Percentiles rank a stretch among this genome's conserved stretches.
Evolutionary conservation across 2,329 filamentous ascomycete genomes (phyloP).

Genomic region (Diaporthe destruens): DNA sequence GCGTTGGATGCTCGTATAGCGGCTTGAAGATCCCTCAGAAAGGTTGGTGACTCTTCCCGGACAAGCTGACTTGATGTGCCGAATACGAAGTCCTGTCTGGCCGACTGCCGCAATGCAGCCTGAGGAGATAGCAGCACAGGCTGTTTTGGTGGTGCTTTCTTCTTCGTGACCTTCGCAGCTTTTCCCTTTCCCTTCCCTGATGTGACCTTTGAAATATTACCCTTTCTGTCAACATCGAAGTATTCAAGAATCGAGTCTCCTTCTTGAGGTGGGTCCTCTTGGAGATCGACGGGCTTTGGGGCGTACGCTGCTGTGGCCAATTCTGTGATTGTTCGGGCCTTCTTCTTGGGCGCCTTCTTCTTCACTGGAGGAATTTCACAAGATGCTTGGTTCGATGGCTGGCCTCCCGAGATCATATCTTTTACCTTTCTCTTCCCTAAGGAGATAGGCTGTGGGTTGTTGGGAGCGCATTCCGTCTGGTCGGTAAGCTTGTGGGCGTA

Average conservation of each 20-base stretch:
- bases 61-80: slow-evolving; percentile 88
- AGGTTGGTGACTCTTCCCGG: slow-evolving; percentile 76
- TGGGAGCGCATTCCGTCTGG: slow-evolving; percentile 36
- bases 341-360: slow-evolving; percentile 73
- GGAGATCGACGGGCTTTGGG: slow-evolving; percentile 52
- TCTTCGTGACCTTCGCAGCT: slow-evolving; percentile 55
- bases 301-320: slow-evolving; percentile 79
- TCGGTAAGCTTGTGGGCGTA: slow-evolving; percentile 54
- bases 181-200: slow-evolving; percentile 52
- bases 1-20: slow-evolving; percentile 72
- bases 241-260: slow-evolving; percentile 60
- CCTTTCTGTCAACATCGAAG: slow-evolving; percentile 53
- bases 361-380: slow-evolving; percentile 53
- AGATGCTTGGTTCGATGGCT: slow-evolving; percentile 44
- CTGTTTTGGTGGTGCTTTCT: slow-evolving; percentile 54
- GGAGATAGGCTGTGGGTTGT: slow-evolving; percentile 48
- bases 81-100: slow-evolving; percentile 83
- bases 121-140: slow-evolving; percentile 75
- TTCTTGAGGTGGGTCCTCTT: slow-evolving; percentile 46
- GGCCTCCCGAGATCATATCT: slow-evolving; percentile 58
- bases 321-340: slow-evolving; percentile 81
- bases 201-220: slow-evolving; percentile 48
- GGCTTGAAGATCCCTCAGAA: slow-evolving; percentile 71
- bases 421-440: slow-evolving; percentile 69
- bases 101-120: slow-evolving; percentile 74